Conservation (phyloP, 495 filamentous ascomycete species). For the Penicillium coffeae region DNA sequence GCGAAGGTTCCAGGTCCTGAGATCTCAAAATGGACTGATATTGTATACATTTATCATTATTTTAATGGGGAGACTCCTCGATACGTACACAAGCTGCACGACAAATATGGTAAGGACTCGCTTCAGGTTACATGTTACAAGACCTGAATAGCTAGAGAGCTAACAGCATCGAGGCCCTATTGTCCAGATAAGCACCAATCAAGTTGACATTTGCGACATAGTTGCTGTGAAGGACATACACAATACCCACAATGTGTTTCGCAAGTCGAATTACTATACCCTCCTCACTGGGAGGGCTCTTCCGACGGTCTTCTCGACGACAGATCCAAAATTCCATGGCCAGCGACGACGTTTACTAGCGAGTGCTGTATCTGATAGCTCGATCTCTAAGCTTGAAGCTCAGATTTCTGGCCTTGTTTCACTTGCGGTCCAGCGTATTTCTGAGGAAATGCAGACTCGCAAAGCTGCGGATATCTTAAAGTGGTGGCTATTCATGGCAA, state of each 20-base stretch:
- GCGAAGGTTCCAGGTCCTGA: constrained; percentile 20
- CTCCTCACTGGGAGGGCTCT: constrained; percentile 7
- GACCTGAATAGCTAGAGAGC: neutral
- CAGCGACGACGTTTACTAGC: constrained; percentile 32
- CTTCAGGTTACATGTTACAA: too few relatives aligned
- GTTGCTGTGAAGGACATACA: constrained; percentile 37
- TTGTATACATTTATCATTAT: constrained; percentile 27
- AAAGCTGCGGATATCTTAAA: constrained; percentile 45
- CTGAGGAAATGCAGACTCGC: constrained; percentile 25
- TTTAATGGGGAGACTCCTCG: constrained; percentile 25
- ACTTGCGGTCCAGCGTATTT: constrained; percentile 31
- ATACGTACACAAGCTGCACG: constrained; percentile 42
- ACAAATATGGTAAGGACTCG: constrained; percentile 34
- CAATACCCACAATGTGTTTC: constrained; percentile 25
- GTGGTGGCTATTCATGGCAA: constrained; percentile 56
- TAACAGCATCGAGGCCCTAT: constrained; percentile 30
- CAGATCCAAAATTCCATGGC: constrained; percentile 27
- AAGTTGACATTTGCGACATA: constrained; percentile 38
- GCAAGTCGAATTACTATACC: constrained; percentile 22
- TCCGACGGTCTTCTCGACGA: constrained; percentile 32
- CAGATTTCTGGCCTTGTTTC: constrained; percentile 24
- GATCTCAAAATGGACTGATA: constrained; percentile 33
- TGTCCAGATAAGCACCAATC: constrained; percentile 35
- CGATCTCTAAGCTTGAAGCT: constrained; percentile 22
- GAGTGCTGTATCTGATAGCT: constrained; percentile 37